phyloP scores from a whole-genome alignment of 768 basidiomycete species.

The Chalciporus pseudorubinellus region DNA sequence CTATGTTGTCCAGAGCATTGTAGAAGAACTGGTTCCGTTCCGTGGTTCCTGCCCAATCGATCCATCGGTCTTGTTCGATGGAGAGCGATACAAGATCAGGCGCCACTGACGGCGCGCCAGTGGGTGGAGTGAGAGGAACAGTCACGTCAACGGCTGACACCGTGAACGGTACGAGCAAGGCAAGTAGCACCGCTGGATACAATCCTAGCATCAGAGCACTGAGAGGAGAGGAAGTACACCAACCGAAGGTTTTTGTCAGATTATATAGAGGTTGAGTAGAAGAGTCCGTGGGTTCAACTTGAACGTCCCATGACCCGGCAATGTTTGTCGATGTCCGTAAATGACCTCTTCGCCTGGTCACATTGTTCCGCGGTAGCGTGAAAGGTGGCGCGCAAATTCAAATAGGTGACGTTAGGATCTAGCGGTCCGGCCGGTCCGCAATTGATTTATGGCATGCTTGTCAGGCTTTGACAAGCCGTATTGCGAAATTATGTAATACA shows the following conservation, averaged over 20 bases:
- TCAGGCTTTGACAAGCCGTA: too few relatives aligned
- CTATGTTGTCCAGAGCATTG: constrained; percentile 58
- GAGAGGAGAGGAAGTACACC: neutral
- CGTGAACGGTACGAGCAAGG: neutral
- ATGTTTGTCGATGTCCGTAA: neutral
- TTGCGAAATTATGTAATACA: too few relatives aligned
- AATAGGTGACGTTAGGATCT: too few relatives aligned
- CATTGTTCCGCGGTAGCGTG: too few relatives aligned
- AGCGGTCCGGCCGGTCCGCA: too few relatives aligned
- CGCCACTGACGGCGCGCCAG: constrained; percentile 36
- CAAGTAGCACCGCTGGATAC: neutral
- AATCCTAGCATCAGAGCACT: constrained; percentile 2
- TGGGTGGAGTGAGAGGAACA: constrained; percentile 40
- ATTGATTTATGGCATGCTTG: too few relatives aligned
- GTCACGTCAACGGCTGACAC: constrained; percentile 30
- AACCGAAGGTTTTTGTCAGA: neutral
- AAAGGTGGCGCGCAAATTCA: too few relatives aligned
- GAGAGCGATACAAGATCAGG: constrained; percentile 60
- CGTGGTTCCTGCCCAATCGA: constrained; percentile 58
- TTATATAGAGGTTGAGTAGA: neutral
- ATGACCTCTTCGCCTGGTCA: constrained; percentile 3
- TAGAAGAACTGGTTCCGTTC: constrained; percentile 56
- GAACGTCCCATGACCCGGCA: neutral
- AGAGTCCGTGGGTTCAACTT: neutral
- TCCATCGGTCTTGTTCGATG: constrained; percentile 69